Base-by-base conservation (phyloP, 441 rosid species). In the Erodium texanum region DNA sequence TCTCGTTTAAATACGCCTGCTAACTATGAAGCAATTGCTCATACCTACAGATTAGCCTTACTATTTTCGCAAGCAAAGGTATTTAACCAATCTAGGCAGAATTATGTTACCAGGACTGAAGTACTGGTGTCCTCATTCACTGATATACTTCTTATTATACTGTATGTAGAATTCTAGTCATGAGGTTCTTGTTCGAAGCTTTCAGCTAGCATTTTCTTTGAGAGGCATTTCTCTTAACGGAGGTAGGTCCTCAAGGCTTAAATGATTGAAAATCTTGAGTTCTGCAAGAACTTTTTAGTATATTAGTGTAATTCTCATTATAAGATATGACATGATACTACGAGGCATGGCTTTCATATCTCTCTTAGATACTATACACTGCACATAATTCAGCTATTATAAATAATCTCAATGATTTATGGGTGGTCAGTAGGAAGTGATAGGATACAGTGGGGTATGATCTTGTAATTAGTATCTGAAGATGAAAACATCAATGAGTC, bases 11-110 rank as follows among this genome's bases (percentile, higher is more conserved):
- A 93, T 78, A 76, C 73, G 71, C 96, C 96, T 73, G 84, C 83
- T 75, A 93, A 89, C 74, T 91, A 82, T 81, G 93, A 91, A 86
- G 97, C 97, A 70, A 85, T 93, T 79, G 92, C 96, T 79, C 89
- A 91, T 75, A 88, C 96, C 66, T 88, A 82, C 80, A 81, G 96
- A 80, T 79, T 89, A 75, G 87, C 84, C 72, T 73, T 88, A 78
- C 83, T 86, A 56, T 87, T 88, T 84, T 88, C 90, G 27, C 74
- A 86, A 73, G 89, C 82, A 73, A 91, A 91, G 94, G 96, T 90
- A 84, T 78, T 62, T 67, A 14, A 59, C 64, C 52, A 14, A 66
- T 66, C 48, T 19, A 32, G 0, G 27, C 32, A 65, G 8, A 24
- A 59, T 68, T 22, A 23, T 67, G 65, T 9, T 20, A 20, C 19